Conservation (phyloP, 768 basidiomycete genomes). For the Cystobasidium tubakii region DNA sequence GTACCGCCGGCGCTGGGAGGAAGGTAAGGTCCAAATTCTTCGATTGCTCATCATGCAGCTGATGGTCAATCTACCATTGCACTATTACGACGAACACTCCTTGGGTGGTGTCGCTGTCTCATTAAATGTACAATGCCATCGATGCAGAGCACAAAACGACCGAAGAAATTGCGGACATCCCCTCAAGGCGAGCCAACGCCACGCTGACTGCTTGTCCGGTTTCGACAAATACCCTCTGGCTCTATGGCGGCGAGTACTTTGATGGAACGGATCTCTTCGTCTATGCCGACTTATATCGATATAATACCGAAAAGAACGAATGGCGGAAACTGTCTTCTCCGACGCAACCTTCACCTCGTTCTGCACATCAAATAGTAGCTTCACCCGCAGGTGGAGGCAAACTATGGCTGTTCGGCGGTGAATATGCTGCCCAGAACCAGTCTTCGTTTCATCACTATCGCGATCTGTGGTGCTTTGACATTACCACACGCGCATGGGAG, state of each 20-base stretch:
- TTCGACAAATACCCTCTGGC: slow-evolving; percentile 65
- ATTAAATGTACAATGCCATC: background rate
- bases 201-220: slow-evolving; percentile 72
- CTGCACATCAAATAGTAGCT: slow-evolving; percentile 74
- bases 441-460: slow-evolving; percentile 68
- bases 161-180: slow-evolving; percentile 74
- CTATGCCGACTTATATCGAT: slow-evolving; percentile 81
- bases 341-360: slow-evolving; percentile 78
- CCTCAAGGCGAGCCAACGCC: slow-evolving; percentile 74
- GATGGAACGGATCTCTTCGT: slow-evolving; percentile 77
- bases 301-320: slow-evolving; percentile 82
- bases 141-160: slow-evolving; percentile 60
- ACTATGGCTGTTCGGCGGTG: slow-evolving; percentile 67
- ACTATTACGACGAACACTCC: background rate
- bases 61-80: background rate
- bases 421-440: slow-evolving; percentile 53
- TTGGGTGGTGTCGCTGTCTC: background rate
- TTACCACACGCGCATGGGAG: slow-evolving; percentile 73
- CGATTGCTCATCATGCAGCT: background rate
- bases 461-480: slow-evolving; percentile 76
- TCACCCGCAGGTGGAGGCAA: slow-evolving; percentile 76
- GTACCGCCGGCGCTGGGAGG: slow-evolving; percentile 67
- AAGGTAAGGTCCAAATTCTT: slow-evolving; percentile 50
- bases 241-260: slow-evolving; percentile 79
- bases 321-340: slow-evolving; percentile 80